These are phyloP conservation scores for Blastobotrys parvus DNA, from an alignment of 805 yeast genomes.

Conservation along the genomic window DNA sequence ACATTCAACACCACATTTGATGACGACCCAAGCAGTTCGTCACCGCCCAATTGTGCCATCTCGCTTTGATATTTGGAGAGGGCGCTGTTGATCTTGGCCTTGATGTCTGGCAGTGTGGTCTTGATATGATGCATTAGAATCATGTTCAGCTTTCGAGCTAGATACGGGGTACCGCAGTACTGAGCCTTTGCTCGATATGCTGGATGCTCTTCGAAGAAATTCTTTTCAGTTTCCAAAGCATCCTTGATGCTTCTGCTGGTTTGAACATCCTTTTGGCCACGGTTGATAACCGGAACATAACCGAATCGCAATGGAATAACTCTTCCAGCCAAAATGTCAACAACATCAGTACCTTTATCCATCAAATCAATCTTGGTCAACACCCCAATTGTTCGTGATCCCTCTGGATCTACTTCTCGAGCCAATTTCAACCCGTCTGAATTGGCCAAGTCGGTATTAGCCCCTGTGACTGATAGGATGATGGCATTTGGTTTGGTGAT, in stretches of 20 bases:
- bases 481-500: constrained; percentile 94
- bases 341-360: constrained; percentile 97
- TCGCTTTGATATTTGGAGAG: constrained; percentile 79
- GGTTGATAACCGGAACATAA: constrained; percentile 91
- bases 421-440: constrained; percentile 95
- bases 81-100: constrained; percentile 78
- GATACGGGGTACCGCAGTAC: constrained; percentile 96
- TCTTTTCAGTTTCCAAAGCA: constrained; percentile 73
- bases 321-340: constrained; percentile 90
- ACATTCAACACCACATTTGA: constrained; percentile 81
- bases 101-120: constrained; percentile 85
- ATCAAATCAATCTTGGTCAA: constrained; percentile 91
- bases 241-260: constrained; percentile 75
- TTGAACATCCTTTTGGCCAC: constrained; percentile 97
- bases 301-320: constrained; percentile 94
- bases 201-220: constrained; percentile 81
- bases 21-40: constrained; percentile 64
- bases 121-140: constrained; percentile 86
- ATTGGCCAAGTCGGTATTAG: constrained; percentile 94
- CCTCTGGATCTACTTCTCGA: constrained; percentile 96
- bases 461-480: constrained; percentile 88
- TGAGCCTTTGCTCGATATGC: constrained; percentile 89
- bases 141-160: constrained; percentile 84
- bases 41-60: constrained; percentile 73
- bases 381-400: constrained; percentile 92